Evolutionary conservation across 1,284 basidiomycete genomes (phyloP).

Genomic region (Cutaneotrichosporon arboriforme): DNA sequence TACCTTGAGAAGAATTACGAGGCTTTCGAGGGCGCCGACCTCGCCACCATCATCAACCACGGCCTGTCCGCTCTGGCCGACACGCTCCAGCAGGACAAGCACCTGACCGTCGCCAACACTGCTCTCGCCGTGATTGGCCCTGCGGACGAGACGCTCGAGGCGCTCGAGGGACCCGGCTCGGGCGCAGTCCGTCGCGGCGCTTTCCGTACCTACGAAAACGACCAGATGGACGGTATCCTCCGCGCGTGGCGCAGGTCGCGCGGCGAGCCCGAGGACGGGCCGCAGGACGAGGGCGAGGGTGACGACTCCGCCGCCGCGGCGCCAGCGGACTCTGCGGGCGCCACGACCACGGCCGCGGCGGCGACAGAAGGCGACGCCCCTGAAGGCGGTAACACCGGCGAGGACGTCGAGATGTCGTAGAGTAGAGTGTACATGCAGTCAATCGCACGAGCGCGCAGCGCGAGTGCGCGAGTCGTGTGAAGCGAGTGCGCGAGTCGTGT

Average conservation of each 20-base stretch:
- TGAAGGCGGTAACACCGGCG: background rate
- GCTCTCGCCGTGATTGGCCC: slow-evolving; percentile 85
- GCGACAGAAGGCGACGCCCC: background rate
- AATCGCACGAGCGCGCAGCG: no score
- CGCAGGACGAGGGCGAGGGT: slow-evolving; percentile 23
- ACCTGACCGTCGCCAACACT: slow-evolving; percentile 83
- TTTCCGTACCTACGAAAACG: slow-evolving; percentile 50
- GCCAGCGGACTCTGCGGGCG: background rate
- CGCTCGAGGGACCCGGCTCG: slow-evolving; percentile 9
- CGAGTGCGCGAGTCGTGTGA: background rate
- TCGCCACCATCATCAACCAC: slow-evolving; percentile 82
- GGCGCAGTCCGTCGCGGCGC: slow-evolving; percentile 39
- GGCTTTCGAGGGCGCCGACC: slow-evolving; percentile 70
- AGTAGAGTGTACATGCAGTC: slow-evolving; percentile 5
- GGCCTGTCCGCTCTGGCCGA: slow-evolving; percentile 88
- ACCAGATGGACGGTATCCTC: slow-evolving; percentile 64
- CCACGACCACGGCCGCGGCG: background rate
- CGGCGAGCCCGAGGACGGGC: slow-evolving; percentile 45
- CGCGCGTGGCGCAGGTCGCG: slow-evolving; percentile 50
- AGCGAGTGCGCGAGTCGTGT: background rate
- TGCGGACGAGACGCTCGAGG: slow-evolving; percentile 26
- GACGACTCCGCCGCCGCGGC: slow-evolving; percentile 1
- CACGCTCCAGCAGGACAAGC: slow-evolving; percentile 95
- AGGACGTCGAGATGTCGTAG: slow-evolving; percentile 12
- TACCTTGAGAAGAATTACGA: slow-evolving; percentile 94